Conservation (phyloP, 2,329 filamentous ascomycete species). For the Neonectria neomacrospora region DNA sequence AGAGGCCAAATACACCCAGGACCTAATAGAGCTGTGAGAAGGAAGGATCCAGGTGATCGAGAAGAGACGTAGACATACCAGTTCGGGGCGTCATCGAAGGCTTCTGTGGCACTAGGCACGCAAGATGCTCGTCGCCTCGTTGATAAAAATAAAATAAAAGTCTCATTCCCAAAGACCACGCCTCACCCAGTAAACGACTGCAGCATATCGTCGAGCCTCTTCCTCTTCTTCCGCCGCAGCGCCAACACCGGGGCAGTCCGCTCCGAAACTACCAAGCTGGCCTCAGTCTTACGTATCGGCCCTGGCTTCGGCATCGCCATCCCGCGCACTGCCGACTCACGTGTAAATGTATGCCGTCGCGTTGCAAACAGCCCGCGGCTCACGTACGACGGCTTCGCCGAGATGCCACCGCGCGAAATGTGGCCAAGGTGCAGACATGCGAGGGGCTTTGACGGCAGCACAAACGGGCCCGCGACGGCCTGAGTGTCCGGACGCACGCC, state of each 20-base stretch:
- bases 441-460: conserved; percentile 53
- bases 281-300: conserved; percentile 27
- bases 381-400: conserved; percentile 50
- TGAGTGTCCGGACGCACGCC: conserved; percentile 41
- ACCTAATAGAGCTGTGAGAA: not conserved
- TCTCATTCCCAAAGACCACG: not conserved
- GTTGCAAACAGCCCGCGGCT: conserved; percentile 50
- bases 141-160: not conserved
- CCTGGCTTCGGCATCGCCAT: conserved; percentile 4
- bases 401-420: conserved; percentile 49
- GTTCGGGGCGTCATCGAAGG: not conserved
- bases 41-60: not conserved
- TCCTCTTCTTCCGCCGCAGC: conserved; percentile 48
- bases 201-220: conserved; percentile 50
- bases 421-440: conserved; percentile 54
- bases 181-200: conserved; percentile 42
- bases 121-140: not conserved
- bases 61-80: not conserved
- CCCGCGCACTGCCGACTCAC: conserved; percentile 29
- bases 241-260: conserved; percentile 33
- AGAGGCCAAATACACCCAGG: not conserved
- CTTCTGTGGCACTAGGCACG: not conserved
- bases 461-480: conserved; percentile 50
- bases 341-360: conserved; percentile 49
- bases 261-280: conserved; percentile 30